These are phyloP conservation scores for Penicillium sp. DNA, from an alignment of 2,329 filamentous ascomycete species.

Conservation along the genomic window DNA sequence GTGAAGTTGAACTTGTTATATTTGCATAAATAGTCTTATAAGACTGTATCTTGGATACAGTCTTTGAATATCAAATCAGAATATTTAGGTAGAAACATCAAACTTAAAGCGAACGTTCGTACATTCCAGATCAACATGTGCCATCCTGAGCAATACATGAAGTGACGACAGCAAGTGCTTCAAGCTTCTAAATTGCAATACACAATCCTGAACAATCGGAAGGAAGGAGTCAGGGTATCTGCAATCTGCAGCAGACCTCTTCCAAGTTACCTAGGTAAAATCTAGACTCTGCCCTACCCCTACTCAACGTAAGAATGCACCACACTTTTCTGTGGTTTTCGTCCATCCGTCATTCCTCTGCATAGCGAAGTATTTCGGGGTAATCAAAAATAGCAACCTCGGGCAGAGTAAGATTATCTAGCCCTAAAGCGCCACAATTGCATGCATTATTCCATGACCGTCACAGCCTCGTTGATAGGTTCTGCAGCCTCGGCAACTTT, in stretches of 20 bases:
- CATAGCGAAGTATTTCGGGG: not conserved
- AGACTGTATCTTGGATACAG: not conserved
- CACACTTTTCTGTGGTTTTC: not conserved
- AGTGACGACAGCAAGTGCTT: too few species aligned
- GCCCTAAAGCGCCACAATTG: not conserved
- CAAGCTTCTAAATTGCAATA: too few species aligned
- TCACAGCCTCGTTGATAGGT: not conserved
- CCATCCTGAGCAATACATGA: too few species aligned
- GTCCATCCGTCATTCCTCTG: not conserved
- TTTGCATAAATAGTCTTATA: not conserved
- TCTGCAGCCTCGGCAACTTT: not conserved
- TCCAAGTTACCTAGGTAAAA: too few species aligned
- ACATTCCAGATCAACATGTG: too few species aligned
- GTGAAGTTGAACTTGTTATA: not conserved
- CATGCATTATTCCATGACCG: not conserved
- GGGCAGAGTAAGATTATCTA: not conserved
- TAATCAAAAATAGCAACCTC: not conserved
- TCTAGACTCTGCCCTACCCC: too few species aligned
- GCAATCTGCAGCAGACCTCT: too few species aligned
- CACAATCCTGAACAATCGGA: too few species aligned
- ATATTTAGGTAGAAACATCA: not conserved
- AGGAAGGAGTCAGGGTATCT: too few species aligned
- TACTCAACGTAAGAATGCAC: not conserved
- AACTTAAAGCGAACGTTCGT: not conserved
- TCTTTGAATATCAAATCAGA: not conserved